phyloP scores from a whole-genome alignment of 2,329 filamentous ascomycete genomes.

The Penicillium sclerotigenum region DNA sequence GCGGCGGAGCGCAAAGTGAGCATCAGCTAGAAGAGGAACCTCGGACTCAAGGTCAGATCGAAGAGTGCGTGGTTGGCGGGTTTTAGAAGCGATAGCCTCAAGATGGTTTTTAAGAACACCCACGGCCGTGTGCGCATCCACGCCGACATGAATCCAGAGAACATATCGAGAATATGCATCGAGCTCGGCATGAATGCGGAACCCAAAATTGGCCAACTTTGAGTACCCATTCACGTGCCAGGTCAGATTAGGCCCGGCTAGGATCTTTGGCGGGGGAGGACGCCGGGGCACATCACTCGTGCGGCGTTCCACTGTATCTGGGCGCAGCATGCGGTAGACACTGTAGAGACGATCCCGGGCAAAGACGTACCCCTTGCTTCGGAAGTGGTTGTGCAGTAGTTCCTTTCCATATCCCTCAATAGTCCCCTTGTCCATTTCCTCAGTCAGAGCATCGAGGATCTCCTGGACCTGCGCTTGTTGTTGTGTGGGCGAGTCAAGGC shows the following conservation, averaged over 20 bases:
- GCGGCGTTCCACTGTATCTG: constrained; percentile 5
- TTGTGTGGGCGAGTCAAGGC: constrained; percentile 3
- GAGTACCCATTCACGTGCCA: constrained; percentile 22
- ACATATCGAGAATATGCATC: constrained; percentile 23
- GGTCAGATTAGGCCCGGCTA: constrained; percentile 19
- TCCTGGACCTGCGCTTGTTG: constrained; percentile 9
- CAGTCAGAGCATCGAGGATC: constrained; percentile 5
- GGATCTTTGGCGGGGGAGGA: constrained; percentile 9
- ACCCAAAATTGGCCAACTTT: constrained; percentile 19
- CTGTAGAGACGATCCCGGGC: constrained; percentile 15
- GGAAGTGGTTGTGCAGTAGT: constrained; percentile 12
- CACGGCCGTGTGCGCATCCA: constrained; percentile 11
- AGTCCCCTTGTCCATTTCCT: constrained; percentile 9
- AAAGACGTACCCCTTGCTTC: constrained; percentile 11
- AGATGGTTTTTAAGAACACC: constrained; percentile 20
- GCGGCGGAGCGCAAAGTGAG: constrained; percentile 6
- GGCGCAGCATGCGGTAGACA: constrained; percentile 9
- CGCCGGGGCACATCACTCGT: constrained; percentile 7
- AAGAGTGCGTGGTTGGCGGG: constrained; percentile 10
- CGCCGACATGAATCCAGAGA: constrained; percentile 19
- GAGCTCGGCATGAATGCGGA: constrained; percentile 24
- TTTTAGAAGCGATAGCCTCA: constrained; percentile 1
- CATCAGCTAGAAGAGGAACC: constrained; percentile 7
- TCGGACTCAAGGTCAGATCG: constrained; percentile 9
- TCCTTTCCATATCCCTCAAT: constrained; percentile 15